Evolutionary conservation across 73 alveolate genomes (phyloP).

Genomic region (Tetrahymena elliotti): DNA sequence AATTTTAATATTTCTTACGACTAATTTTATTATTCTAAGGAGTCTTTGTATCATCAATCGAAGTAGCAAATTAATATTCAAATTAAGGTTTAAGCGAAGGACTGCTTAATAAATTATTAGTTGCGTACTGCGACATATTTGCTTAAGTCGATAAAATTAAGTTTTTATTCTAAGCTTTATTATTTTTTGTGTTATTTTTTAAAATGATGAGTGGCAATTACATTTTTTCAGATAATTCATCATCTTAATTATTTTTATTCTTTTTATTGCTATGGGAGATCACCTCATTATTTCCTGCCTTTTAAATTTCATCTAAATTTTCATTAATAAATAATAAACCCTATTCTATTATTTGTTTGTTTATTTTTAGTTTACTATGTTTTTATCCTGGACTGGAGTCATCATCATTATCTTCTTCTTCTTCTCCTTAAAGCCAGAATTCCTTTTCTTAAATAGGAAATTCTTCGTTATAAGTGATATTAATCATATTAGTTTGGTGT

Average conservation of each 20-base stretch:
- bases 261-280: not conserved
- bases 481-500: not conserved
- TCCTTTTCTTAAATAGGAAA: not conserved
- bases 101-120: not conserved
- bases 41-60: not conserved
- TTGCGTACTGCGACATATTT: not conserved
- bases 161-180: not conserved
- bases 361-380: not conserved
- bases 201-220: not conserved
- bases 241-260: not conserved
- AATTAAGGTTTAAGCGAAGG: not conserved
- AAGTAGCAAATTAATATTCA: not conserved
- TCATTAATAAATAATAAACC: not conserved
- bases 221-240: not conserved
- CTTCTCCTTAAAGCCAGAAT: not conserved
- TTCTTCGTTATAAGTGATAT: not conserved
- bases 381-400: not conserved
- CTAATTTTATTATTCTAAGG: not conserved
- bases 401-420: not conserved
- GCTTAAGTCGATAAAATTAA: not conserved
- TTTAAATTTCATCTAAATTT: not conserved
- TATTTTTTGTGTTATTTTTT: not conserved
- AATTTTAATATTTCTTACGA: not conserved
- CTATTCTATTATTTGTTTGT: not conserved
- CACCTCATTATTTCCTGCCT: not conserved